Conservation (phyloP, 2,329 filamentous ascomycete species). For the Myriangium duriaei region DNA sequence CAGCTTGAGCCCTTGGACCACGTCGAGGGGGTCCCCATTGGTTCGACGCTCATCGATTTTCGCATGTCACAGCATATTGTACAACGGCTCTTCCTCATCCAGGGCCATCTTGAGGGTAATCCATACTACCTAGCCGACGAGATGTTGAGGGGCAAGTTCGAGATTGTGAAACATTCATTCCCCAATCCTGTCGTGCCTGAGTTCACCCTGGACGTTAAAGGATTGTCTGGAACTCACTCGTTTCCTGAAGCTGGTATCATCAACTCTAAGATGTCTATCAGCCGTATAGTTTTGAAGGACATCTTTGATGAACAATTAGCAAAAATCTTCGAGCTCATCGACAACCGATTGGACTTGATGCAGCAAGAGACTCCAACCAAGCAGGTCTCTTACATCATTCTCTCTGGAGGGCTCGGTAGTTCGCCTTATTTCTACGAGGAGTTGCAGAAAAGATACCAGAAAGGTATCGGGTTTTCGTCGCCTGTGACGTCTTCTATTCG, state of each 20-base stretch:
- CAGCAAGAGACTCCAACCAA: constrained; percentile 1
- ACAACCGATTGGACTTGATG: constrained; percentile 6
- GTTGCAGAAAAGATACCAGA: constrained; percentile 11
- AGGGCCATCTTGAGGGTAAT: constrained; percentile 4
- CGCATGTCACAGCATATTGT: constrained; percentile 8
- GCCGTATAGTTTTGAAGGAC: constrained; percentile 1
- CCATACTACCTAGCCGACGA: constrained; percentile 4
- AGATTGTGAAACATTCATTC: constrained; percentile 13
- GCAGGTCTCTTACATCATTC: constrained; percentile 12
- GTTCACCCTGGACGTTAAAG: constrained; percentile 12
- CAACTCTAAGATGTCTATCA: constrained; percentile 10
- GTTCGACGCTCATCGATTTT: constrained; percentile 15
- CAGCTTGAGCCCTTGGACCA: constrained; percentile 13
- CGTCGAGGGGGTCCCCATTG: constrained; percentile 13
- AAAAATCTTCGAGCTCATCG: constrained; percentile 9
- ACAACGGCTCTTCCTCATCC: constrained; percentile 9
- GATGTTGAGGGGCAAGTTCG: constrained; percentile 13
- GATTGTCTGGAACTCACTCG: constrained; percentile 7
- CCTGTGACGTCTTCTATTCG: no score
- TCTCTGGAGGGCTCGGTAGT: constrained; percentile 15
- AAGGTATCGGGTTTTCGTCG: no score
- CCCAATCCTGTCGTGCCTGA: constrained; percentile 10
- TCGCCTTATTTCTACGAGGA: constrained; percentile 12
- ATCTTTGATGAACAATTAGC: constrained; percentile 11
- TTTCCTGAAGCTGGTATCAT: constrained; percentile 12